phyloP scores from a whole-genome alignment of 2,329 filamentous ascomycete species.

The Alternaria gansuensis region DNA sequence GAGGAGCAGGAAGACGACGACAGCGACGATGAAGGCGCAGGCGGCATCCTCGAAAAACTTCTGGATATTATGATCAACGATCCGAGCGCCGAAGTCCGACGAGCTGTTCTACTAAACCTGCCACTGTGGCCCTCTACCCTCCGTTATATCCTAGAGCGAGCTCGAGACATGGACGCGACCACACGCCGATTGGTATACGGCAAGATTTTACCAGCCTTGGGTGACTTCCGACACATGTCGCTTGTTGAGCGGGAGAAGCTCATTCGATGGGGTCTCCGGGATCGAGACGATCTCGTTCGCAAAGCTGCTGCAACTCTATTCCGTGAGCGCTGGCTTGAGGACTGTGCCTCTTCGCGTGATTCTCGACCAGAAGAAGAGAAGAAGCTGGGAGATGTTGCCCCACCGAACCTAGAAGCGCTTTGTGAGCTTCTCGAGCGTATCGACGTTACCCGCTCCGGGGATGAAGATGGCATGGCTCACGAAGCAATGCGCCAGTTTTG shows the following conservation, averaged over 20 bases:
- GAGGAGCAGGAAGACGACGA: conserved; percentile 70
- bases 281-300: conserved; percentile 91
- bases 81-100: conserved; percentile 89
- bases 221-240: conserved; percentile 93
- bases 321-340: conserved; percentile 96
- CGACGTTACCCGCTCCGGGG: conserved; percentile 88
- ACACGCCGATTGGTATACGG: conserved; percentile 89
- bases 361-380: conserved; percentile 65
- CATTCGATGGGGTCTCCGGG: conserved; percentile 90
- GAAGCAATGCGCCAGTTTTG: conserved; percentile 97
- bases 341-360: conserved; percentile 77
- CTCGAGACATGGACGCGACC: conserved; percentile 84
- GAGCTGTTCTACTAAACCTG: conserved; percentile 88
- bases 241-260: conserved; percentile 95
- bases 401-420: conserved; percentile 76
- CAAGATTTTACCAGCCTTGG: conserved; percentile 82
- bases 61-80: conserved; percentile 92
- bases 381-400: conserved; percentile 56
- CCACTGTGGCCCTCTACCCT: conserved; percentile 83
- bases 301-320: conserved; percentile 92
- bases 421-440: conserved; percentile 93
- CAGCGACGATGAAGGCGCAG: conserved; percentile 70
- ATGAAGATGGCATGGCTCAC: conserved; percentile 87
- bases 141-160: conserved; percentile 87
- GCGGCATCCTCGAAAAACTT: conserved; percentile 80